A percentile compares a stretch with the other conserved stretches of the same genome.
Evolutionary conservation across 371 early-diverging fungal genomes (phyloP).

Genomic region (Chytridium lagenaria): DNA sequence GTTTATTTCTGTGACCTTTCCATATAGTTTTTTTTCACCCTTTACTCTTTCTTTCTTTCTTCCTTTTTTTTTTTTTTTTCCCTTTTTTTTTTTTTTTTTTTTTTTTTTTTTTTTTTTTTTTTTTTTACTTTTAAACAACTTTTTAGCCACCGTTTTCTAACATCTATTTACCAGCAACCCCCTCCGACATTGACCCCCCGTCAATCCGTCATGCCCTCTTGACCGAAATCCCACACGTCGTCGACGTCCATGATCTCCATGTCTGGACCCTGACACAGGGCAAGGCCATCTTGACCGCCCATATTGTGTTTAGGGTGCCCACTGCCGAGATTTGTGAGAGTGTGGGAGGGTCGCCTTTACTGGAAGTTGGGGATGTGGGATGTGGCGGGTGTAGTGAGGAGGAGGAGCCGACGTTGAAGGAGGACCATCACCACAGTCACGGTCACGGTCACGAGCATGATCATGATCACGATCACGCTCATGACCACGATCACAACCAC

Average conservation of each 20-base stretch:
- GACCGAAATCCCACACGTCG: constrained; percentile 59
- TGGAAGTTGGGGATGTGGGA: no score
- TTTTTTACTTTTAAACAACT: constrained; percentile 16
- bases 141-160: no score
- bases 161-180: no score
- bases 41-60: neutral
- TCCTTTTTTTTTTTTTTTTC: neutral
- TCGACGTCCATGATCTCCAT: constrained; percentile 73
- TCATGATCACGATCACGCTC: no score
- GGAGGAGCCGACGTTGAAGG: no score
- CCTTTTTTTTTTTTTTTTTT: neutral
- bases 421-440: no score
- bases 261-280: constrained; percentile 79
- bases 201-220: constrained; percentile 62
- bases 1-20: neutral
- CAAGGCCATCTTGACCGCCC: constrained; percentile 43
- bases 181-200: constrained; percentile 68
- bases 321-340: neutral
- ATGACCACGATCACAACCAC: no score
- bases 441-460: no score
- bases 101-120: neutral
- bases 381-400: no score
- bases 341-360: no score
- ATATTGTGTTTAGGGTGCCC: neutral
- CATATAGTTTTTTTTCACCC: neutral